These are phyloP conservation scores for Danielia reshetovae DNA, from an alignment of 805 yeast species.

Conservation along the genomic window DNA sequence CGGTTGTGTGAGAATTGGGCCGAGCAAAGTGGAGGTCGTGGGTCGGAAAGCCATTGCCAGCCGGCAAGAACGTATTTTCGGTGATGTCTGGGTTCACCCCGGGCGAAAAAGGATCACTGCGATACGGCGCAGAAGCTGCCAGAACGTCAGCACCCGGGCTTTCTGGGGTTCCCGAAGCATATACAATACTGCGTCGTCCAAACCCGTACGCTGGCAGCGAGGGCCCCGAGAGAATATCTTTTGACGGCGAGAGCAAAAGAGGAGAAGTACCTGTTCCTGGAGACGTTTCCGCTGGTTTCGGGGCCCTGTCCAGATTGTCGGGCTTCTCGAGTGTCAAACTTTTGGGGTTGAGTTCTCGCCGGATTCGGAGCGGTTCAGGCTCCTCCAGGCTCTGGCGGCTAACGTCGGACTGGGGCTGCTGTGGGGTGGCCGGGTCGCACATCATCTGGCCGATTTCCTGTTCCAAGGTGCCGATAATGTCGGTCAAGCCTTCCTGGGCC, in stretches of 20 bases:
- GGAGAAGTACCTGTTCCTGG: slow-evolving; percentile 3
- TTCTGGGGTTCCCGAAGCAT: too few species aligned
- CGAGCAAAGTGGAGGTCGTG: too few species aligned
- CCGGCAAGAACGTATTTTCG: too few species aligned
- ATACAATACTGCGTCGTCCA: not conserved
- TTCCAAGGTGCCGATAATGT: slow-evolving; percentile 23
- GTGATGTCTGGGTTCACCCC: too few species aligned
- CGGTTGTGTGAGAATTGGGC: too few species aligned
- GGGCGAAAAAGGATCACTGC: too few species aligned
- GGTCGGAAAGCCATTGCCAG: too few species aligned
- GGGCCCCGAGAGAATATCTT: not conserved
- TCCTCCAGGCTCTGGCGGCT: slow-evolving; percentile 1
- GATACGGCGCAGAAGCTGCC: too few species aligned
- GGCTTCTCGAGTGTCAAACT: too few species aligned
- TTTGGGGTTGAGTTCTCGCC: slow-evolving; percentile 2
- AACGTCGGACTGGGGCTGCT: slow-evolving; percentile 2
- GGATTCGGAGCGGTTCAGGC: slow-evolving; percentile 3
- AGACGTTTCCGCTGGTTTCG: slow-evolving; percentile 2
- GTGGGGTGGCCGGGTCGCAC: not conserved
- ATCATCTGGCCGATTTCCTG: slow-evolving; percentile 21
- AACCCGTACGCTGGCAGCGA: not conserved
- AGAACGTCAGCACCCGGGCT: too few species aligned
- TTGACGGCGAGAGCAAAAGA: slow-evolving; percentile 2
- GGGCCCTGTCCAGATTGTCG: too few species aligned
- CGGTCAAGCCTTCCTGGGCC: slow-evolving; percentile 10